Evolutionary conservation across 108 stramenopile genomes (phyloP).

Genomic region (Fragilaria radians): DNA sequence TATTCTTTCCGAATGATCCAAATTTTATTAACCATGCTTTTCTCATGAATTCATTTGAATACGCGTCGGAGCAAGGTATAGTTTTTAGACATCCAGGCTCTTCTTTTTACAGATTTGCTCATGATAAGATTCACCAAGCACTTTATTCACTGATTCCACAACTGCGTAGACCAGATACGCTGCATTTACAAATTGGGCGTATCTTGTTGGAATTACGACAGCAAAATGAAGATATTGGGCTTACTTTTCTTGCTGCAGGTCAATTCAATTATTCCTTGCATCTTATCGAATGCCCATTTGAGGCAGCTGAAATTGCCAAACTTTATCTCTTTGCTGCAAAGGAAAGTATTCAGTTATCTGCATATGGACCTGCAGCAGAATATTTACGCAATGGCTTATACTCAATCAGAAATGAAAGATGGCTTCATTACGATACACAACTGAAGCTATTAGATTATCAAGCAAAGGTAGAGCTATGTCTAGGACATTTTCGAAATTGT

Average conservation of each 20-base stretch:
- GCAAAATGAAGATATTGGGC: conserved; percentile 17
- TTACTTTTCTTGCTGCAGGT: conserved; percentile 32
- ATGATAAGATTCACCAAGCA: conserved; percentile 29
- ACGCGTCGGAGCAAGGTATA: neutral
- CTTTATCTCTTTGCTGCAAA: conserved; percentile 25
- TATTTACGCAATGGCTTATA: conserved; percentile 17
- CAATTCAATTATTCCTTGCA: conserved; percentile 20
- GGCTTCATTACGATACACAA: conserved; percentile 19
- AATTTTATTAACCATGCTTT: neutral
- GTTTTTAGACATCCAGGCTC: neutral
- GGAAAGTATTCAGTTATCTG: conserved; percentile 24
- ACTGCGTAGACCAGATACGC: neutral
- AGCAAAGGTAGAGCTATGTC: conserved; percentile 12
- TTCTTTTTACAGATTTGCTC: conserved; percentile 22
- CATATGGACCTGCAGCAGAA: conserved; percentile 24
- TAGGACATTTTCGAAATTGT: conserved; percentile 11
- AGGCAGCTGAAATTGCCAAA: conserved; percentile 4
- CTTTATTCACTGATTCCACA: conserved; percentile 26
- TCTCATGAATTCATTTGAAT: neutral
- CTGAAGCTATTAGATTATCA: conserved; percentile 20
- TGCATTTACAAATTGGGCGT: conserved; percentile 22
- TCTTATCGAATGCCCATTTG: neutral
- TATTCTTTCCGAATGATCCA: conserved; percentile 15
- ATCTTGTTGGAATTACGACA: conserved; percentile 16
- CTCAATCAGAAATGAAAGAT: conserved; percentile 15